Evolutionary conservation across 2,329 filamentous ascomycete genomes (phyloP), one percentile per base, ranked within the genome.

Genomic region (Fusarium denticulatum): DNA sequence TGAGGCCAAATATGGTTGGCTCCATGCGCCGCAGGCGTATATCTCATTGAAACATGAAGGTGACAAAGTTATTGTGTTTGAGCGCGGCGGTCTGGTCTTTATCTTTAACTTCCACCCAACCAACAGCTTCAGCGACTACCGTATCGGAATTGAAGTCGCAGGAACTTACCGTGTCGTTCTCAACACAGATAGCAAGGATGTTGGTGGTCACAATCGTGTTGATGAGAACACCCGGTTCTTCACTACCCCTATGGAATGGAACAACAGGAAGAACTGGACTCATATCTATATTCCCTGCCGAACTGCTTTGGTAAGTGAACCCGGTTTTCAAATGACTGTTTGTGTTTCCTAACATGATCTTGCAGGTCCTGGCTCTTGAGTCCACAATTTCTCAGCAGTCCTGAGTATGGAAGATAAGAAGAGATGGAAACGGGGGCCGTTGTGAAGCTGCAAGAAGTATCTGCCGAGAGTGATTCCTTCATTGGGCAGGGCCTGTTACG

Each of bases 1-100:
- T 2, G 96, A 99, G 82, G 90, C 90, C 69, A 95, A 94, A 82
- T 97, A 96, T 80, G 95, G 95, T 74, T 99, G 96, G 96, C 87
- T 99, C 42, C 91, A 94, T 80, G 86, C 93, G 2, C 85, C 92
- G 0, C 96, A 98, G 83, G 96, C 95, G 1, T 97, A 96, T 81
- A 92, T 99, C 79, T 96, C 93, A 70, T 87, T 98, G 76, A 99
- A 98, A 88, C 91, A 99, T 81, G 95, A 98, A 80, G 86, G 83
- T 26, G 96, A 99, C 85, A 99, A 98, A 85, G 92, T 98, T 47
- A 90, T 99, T 73, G 95, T 97, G 7, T 99, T 98, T 81, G 96
- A 99, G 86, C 90, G 96, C 37, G 96, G 91, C 4, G 95, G 95
- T 1, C 85, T 97, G 66, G 86, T 99, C 16, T 99, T 95, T 87